Percentiles rank a stretch among this genome's conserved stretches.
Conservation (phyloP, 306 rosid genomes). For the Vigna angularis region DNA sequence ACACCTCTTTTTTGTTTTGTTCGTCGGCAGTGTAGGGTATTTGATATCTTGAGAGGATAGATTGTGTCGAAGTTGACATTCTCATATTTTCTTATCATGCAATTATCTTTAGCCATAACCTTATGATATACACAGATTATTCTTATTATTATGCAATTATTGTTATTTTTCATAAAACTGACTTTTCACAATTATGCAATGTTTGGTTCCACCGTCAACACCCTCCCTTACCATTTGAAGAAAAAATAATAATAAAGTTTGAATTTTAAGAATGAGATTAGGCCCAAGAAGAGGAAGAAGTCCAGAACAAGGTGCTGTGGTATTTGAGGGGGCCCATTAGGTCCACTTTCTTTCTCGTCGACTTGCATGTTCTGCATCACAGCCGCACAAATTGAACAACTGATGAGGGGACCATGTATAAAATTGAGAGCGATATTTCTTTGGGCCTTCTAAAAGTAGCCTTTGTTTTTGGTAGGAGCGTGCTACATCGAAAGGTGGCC, state of each 20-base stretch:
- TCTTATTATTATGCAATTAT: neutral
- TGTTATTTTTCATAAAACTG: neutral
- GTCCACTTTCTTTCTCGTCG: slow-evolving; percentile 11
- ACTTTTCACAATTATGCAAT: neutral
- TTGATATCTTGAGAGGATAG: slow-evolving; percentile 10
- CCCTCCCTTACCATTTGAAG: neutral
- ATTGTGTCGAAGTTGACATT: slow-evolving; percentile 8
- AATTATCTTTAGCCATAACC: neutral
- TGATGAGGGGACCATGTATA: neutral
- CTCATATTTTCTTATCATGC: slow-evolving; percentile 4
- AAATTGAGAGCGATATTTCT: neutral
- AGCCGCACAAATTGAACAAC: slow-evolving; percentile 25
- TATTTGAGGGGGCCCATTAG: neutral
- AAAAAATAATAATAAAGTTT: neutral
- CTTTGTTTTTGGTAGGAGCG: neutral
- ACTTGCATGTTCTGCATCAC: neutral
- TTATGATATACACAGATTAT: too few species aligned
- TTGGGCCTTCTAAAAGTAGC: slow-evolving; percentile 23
- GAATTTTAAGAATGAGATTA: too few species aligned
- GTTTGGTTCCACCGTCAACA: slow-evolving; percentile 4
- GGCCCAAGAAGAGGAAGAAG: neutral
- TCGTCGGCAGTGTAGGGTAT: slow-evolving; percentile 20
- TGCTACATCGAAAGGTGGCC: neutral
- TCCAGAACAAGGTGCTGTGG: neutral
- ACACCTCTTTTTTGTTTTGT: neutral